Conservation (phyloP, 345 rosid genomes). For the Eucalyptus sideroxylon region DNA sequence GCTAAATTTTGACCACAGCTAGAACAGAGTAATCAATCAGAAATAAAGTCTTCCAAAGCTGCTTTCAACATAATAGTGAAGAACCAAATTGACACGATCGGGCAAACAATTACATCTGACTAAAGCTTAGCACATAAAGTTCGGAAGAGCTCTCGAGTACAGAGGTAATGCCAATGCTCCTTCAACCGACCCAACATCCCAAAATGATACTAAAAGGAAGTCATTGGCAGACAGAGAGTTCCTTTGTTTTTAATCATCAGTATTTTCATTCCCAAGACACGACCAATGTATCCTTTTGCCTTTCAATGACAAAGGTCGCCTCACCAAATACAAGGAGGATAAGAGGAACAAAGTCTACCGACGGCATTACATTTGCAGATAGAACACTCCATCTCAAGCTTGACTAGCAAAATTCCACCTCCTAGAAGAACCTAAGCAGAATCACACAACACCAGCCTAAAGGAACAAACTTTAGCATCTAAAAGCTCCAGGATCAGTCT, state of each 20-base stretch:
- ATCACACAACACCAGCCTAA: neutral
- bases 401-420: neutral
- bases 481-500: neutral
- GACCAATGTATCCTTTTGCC: neutral
- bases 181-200: neutral
- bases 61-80: neutral
- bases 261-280: accelerated
- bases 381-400: neutral
- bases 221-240: neutral
- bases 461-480: neutral
- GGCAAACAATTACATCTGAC: neutral
- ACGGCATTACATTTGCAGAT: neutral
- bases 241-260: neutral
- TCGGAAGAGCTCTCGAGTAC: neutral
- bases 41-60: neutral
- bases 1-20: neutral
- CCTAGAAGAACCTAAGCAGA: neutral
- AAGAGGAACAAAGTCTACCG: neutral
- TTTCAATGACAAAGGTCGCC: neutral
- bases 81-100: neutral
- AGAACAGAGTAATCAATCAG: neutral
- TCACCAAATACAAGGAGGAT: neutral
- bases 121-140: neutral
- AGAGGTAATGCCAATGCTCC: neutral
- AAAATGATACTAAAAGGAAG: neutral